Conservation (phyloP, 2,329 filamentous ascomycete genomes). For the Trichophyton mentagrophytes region DNA sequence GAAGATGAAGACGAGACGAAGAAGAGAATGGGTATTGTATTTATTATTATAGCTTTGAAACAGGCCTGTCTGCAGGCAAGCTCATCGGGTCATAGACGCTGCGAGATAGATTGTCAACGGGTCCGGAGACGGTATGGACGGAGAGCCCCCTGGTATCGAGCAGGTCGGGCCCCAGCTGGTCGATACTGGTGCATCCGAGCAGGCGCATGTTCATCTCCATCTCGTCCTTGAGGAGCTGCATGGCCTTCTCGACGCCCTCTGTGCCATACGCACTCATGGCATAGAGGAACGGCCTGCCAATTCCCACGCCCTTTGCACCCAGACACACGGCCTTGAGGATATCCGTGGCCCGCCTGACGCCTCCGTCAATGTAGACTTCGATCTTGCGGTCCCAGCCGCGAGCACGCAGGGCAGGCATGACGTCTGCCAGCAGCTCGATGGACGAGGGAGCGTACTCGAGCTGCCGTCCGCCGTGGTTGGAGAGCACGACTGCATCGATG, state of each 20-base stretch:
- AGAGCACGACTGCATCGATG: constrained; percentile 81
- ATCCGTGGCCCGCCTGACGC: constrained; percentile 78
- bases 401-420: constrained; percentile 71
- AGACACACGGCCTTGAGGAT: constrained; percentile 91
- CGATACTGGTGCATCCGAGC: constrained; percentile 63
- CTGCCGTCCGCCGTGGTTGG: constrained; percentile 90
- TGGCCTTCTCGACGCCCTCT: constrained; percentile 76
- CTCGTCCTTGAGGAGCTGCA: constrained; percentile 87
- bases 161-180: constrained; percentile 66
- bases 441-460: constrained; percentile 83
- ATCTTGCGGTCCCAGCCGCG: constrained; percentile 61
- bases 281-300: constrained; percentile 87
- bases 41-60: constrained; percentile 29
- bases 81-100: constrained; percentile 45
- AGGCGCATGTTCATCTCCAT: constrained; percentile 99
- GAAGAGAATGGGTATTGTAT: background rate
- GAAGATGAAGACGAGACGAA: background rate
- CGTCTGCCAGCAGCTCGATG: constrained; percentile 83
- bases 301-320: constrained; percentile 82
- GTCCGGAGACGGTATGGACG: constrained; percentile 46
- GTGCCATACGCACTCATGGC: constrained; percentile 90
- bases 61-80: constrained; percentile 39
- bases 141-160: constrained; percentile 58
- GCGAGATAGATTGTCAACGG: constrained; percentile 47
- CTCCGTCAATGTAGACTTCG: constrained; percentile 85